Evolutionary conservation across 176 grass and related monocot species (phyloP).

Genomic region (Chloris gayana): DNA sequence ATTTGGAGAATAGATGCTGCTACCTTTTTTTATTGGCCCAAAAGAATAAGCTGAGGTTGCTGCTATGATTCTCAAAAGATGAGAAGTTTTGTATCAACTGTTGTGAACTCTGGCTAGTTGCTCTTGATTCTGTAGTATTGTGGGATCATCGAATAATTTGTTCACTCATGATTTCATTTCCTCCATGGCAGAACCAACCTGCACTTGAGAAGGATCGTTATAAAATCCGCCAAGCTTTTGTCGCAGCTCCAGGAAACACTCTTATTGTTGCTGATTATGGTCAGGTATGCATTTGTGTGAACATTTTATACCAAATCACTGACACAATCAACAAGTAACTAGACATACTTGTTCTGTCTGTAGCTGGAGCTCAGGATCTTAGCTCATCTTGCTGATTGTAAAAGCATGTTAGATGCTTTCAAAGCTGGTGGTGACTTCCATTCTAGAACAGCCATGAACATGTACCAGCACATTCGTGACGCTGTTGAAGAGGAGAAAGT

Average conservation of each 20-base stretch:
- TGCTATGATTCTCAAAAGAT: conserved; percentile 13
- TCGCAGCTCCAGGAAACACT: conserved; percentile 82
- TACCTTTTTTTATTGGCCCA: background rate
- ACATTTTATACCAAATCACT: background rate
- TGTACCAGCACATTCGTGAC: conserved; percentile 81
- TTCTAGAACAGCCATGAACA: conserved; percentile 97
- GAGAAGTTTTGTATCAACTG: conserved; percentile 14
- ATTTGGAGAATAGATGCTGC: background rate
- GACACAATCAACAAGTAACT: conserved; percentile 20
- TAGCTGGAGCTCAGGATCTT: conserved; percentile 98
- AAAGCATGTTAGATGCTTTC: conserved; percentile 95
- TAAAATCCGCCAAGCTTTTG: conserved; percentile 97
- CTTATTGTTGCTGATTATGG: conserved; percentile 99
- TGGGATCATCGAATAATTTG: conserved; percentile 28
- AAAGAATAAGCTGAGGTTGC: background rate
- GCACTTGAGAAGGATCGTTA: conserved; percentile 90
- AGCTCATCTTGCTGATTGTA: conserved; percentile 85
- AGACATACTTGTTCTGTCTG: conserved; percentile 25
- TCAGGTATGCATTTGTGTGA: conserved; percentile 57
- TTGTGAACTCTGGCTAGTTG: conserved; percentile 12
- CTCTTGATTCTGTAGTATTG: conserved; percentile 28
- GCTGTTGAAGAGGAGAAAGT: conserved; percentile 80
- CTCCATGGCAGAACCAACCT: conserved; percentile 83
- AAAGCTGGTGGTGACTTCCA: conserved; percentile 94
- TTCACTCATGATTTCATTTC: conserved; percentile 27